Evolutionary conservation across 371 early-diverging fungal genomes (phyloP).

Genomic region (Mucor racemosus): DNA sequence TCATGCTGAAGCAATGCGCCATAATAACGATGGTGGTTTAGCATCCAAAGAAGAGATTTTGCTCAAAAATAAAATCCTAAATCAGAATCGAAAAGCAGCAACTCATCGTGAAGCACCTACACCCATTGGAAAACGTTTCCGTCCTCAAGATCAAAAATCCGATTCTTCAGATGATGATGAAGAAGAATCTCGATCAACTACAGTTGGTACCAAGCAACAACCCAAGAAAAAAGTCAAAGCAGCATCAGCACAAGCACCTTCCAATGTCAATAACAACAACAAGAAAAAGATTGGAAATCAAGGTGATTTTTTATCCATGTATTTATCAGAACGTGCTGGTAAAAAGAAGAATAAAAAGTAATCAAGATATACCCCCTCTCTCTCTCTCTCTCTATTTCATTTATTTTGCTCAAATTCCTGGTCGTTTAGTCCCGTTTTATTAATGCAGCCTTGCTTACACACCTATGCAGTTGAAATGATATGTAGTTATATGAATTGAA

Average conservation of each 20-base stretch:
- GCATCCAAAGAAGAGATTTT: slow-evolving; percentile 45
- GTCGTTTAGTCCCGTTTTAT: too few relatives aligned
- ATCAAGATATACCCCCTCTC: slow-evolving; percentile 10
- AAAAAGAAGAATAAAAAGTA: slow-evolving; percentile 62
- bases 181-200: slow-evolving; percentile 45
- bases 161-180: slow-evolving; percentile 47
- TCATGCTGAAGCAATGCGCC: slow-evolving; percentile 61
- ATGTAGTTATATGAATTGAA: too few relatives aligned
- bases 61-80: slow-evolving; percentile 51
- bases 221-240: neutral
- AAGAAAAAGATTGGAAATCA: slow-evolving; percentile 32
- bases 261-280: neutral
- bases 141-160: slow-evolving; percentile 8
- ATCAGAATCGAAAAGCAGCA: slow-evolving; percentile 49
- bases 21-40: slow-evolving; percentile 36
- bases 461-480: too few relatives aligned
- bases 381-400: neutral
- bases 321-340: slow-evolving; percentile 54
- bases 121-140: slow-evolving; percentile 23
- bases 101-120: slow-evolving; percentile 35
- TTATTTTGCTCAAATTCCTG: too few relatives aligned
- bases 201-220: slow-evolving; percentile 20
- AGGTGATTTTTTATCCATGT: slow-evolving; percentile 62
- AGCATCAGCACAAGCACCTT: neutral
- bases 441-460: too few relatives aligned